Evolutionary conservation across 192 early-diverging fungal genomes (phyloP).

Genomic region (Backusella luteola): DNA sequence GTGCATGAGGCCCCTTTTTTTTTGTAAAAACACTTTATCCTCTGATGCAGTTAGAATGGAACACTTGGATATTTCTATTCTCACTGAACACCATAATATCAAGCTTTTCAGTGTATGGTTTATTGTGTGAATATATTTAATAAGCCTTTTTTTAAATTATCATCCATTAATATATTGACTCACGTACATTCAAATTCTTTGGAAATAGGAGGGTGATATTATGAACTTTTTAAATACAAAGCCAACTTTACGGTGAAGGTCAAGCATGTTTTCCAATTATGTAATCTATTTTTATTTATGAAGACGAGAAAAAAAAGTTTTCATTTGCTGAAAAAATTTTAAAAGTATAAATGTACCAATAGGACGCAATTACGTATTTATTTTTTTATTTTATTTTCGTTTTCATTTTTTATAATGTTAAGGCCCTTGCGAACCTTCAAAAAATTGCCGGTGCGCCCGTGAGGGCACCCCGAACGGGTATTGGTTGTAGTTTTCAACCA

Average conservation of each 20-base stretch:
- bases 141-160: no score
- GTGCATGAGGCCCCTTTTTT: not conserved
- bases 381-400: constrained; percentile 2
- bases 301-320: no score
- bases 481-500: constrained; percentile 45
- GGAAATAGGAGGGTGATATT: no score
- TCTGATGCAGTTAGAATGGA: not conserved
- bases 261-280: no score
- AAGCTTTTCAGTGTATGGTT: not conserved
- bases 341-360: no score
- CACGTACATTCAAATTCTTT: no score
- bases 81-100: not conserved
- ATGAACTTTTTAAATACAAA: no score
- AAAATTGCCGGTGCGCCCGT: constrained; percentile 32
- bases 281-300: no score
- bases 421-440: constrained; percentile 20
- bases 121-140: no score
- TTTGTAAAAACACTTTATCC: not conserved
- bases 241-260: no score
- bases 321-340: no score
- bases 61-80: not conserved
- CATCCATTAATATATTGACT: no score
- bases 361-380: not conserved
- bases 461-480: constrained; percentile 24
- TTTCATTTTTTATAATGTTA: constrained; percentile 9